These are phyloP conservation scores for Luffa aegyptiaca DNA, from an alignment of 306 rosid genomes.

Conservation along the genomic window DNA sequence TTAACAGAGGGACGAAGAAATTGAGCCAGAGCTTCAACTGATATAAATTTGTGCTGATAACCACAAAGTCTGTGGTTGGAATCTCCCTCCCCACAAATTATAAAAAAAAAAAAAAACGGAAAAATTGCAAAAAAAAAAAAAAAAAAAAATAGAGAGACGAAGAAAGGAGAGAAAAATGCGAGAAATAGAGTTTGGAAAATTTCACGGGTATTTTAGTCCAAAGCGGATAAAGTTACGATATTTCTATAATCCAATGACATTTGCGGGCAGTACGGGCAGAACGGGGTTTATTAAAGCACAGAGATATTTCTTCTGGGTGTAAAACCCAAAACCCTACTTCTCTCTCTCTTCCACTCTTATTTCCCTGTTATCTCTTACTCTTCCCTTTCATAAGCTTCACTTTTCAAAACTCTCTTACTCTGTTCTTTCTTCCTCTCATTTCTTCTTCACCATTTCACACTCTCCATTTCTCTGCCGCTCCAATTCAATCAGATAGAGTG, in stretches of 20 bases:
- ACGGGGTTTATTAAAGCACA: background rate
- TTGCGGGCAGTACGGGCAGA: background rate
- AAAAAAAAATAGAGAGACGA: too few species aligned
- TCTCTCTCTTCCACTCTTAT: slow-evolving; percentile 5
- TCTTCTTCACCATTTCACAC: background rate
- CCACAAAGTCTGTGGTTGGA: too few species aligned
- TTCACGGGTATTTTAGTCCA: background rate
- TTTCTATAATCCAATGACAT: background rate
- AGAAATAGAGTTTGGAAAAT: too few species aligned
- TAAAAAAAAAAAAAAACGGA: too few species aligned
- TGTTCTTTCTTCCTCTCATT: background rate
- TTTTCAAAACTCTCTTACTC: background rate
- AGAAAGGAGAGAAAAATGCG: too few species aligned
- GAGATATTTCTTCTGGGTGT: background rate
- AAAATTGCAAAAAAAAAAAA: too few species aligned
- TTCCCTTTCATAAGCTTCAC: too few species aligned
- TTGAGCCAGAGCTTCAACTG: too few species aligned
- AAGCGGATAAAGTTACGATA: background rate
- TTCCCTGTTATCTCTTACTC: slow-evolving; percentile 3
- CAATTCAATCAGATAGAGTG: background rate
- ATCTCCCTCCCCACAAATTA: too few species aligned
- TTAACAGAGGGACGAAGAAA: too few species aligned
- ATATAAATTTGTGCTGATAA: too few species aligned
- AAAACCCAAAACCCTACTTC: slow-evolving; percentile 37
- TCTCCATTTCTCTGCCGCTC: background rate